Evolutionary conservation across 2,329 filamentous ascomycete species (phyloP), one percentile per base, ranked within the genome.

Genomic region (Alternaria atra): DNA sequence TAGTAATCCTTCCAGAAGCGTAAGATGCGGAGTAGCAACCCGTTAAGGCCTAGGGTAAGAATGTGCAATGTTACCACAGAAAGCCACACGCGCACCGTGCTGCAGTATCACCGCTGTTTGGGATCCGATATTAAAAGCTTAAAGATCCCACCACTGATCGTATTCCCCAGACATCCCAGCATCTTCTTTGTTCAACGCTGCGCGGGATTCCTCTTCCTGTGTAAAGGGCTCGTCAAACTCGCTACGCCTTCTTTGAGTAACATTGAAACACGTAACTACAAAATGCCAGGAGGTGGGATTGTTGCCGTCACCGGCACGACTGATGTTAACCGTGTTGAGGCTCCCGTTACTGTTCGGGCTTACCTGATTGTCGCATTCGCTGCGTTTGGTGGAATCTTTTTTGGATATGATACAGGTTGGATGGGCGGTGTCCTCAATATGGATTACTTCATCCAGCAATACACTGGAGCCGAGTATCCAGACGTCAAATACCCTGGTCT

Each of bases 341-440:
- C 82, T 15, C 82, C 82, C 35, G 81, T 84, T 48, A 84, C 82
- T 17, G 71, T 80, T 62, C 81, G 81, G 63, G 81, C 82, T 61
- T 82, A 81, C 69, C 69, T 81, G 55, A 79, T 84, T 54, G 81
- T 81, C 75, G 81, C 80, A 34, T 84, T 84, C 61, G 82, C 82
- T 44, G 80, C 82, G 25, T 83, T 84, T 65, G 82, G 82, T 69
- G 82, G 82, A 72, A 66, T 65, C 50, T 91, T 92, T 85, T 91
- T 92, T 80, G 90, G 91, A 58, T 93, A 91, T 80, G 91, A 93
- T 75, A 91, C 90, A 42, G 91, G 91, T 73, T 91, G 90, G 82
- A 91, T 91, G 84, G 89, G 88, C 76, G 88, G 88, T 80, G 87
- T 90, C 68, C 81, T 86, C 32, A 85, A 69, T 42, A 79, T 79